Evolutionary conservation across 2,329 filamentous ascomycete species (phyloP), one percentile per base, ranked within the genome.

Genomic region (Zasmidium citrigriseum): DNA sequence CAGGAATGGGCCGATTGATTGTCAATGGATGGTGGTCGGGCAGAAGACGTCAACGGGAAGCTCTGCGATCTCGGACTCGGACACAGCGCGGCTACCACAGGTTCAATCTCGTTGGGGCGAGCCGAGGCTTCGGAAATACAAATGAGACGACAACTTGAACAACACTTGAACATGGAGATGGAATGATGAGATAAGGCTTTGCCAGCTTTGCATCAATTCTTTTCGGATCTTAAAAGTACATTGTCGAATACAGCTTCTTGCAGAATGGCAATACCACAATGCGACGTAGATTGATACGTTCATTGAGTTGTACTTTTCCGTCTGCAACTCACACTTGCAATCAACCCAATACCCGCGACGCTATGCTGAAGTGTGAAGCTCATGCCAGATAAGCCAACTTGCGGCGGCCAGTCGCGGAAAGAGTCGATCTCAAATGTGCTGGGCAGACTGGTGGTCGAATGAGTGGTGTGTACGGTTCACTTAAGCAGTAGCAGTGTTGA

Each of bases 401-500:
- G 53, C 49, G 56, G 51, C 58, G 52, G 54, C 57, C 52, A 58
- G 44, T 47, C 48, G 52, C 55, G 48, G 56, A 54, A 47, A 60
- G 60, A 51, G 54, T 56, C 47, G 53, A 41, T 21, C 29, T 3
- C 16, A 16, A 52, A 54, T 52, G 48, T 50, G 50, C 38, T 29
- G 58, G 48, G 29, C 57, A 56, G 46, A 49, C 52, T 44, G 34
- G 52, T 10, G 9, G 47, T 25, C 14, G 47, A 27, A 27, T 45
- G 50, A 44, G 50, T 9, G 50, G 20, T 34, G n/a, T 52, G 29
- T 24, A 18, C 76, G 5, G 7, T 4, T 41, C 34, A n/a, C 34
- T 61, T 60, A 65, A 59, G 69, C 66, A 49, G 66, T 68, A 46
- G 67, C 61, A 55, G 67, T 67, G 58, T 65, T 67, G 58, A 67